Base-by-base conservation (phyloP, 1,139 yeast species). In the Pichia sp. region DNA sequence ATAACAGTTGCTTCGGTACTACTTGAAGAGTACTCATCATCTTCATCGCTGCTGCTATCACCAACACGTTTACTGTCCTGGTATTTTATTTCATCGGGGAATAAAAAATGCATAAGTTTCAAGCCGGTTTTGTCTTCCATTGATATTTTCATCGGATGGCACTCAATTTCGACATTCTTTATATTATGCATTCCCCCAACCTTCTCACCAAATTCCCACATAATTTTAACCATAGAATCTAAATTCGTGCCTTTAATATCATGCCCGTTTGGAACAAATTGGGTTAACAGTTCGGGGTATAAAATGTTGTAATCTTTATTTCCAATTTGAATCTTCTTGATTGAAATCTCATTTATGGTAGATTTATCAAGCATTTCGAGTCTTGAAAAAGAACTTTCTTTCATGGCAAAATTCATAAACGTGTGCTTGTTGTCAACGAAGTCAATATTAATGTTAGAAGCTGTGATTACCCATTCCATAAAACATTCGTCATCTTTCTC, bases 391-490 rank as follows among this genome's bases (percentile, higher is more conserved):
- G 75, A 74, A 2, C 88, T 80, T 45, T 79, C 77, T 1, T 87
- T 85, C 36, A 92, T 67, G 0, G 87, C 85, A 58, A 90, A 75
- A 67, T 87, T 95, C 56, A 89, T 69, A 62, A 90, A 82, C 1
- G 50, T 16, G 16, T 45, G 13, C 7, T 49, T 53, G 2, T 47
- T 31, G 53, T 80, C 83, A 52, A 90, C 72, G 63, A 90, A 73
- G 65, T 88, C 97, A n/a, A 90, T 89, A 88, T 82, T 90, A 61
- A 93, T 90, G 67, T 87, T 96, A 0, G 84, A 92, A 7, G 82
- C 93, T 30, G 77, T 92, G 53, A 87, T 90, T 43, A 49, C 42
- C 61, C 59, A 56, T 52, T 60, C 63, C 45, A 58, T 31, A 52
- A 47, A 53, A 32, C 57, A 54, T 13, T 54, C 23, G 46, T 60